Conservation (phyloP, 768 basidiomycete species). For the Hericium alpestre region DNA sequence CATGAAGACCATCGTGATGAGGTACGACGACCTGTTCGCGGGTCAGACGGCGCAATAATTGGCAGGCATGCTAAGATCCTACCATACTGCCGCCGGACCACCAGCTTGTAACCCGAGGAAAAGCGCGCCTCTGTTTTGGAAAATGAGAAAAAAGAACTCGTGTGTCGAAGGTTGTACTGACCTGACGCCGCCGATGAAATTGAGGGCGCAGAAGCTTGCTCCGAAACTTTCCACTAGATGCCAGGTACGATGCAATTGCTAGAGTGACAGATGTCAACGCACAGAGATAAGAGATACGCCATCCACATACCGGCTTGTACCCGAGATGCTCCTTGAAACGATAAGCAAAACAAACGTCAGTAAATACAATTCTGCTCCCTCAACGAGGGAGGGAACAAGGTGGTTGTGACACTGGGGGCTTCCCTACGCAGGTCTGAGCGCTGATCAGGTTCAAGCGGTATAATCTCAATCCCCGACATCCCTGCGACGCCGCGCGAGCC, state of each 20-base stretch:
- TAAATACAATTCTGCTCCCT: slow-evolving; percentile 28
- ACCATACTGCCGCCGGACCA: slow-evolving; percentile 84
- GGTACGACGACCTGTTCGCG: slow-evolving; percentile 62
- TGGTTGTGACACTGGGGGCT: slow-evolving; percentile 62
- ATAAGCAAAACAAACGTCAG: slow-evolving; percentile 34
- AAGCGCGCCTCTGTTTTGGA: slow-evolving; percentile 46
- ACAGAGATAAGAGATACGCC: background rate
- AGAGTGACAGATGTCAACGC: slow-evolving; percentile 3
- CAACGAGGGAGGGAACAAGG: slow-evolving; percentile 31
- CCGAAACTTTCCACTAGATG: slow-evolving; percentile 75
- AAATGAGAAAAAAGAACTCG: background rate
- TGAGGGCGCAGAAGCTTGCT: slow-evolving; percentile 80
- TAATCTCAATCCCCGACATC: slow-evolving; percentile 78
- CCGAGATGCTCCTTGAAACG: slow-evolving; percentile 53
- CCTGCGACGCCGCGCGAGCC: slow-evolving; percentile 18
- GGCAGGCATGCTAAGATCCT: background rate
- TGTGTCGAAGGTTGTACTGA: slow-evolving; percentile 18
- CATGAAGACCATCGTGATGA: slow-evolving; percentile 81
- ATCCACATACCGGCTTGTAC: slow-evolving; percentile 58
- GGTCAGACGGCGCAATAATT: background rate
- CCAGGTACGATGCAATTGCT: slow-evolving; percentile 87
- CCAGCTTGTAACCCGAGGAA: slow-evolving; percentile 79
- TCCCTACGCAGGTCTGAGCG: slow-evolving; percentile 98
- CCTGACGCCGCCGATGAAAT: slow-evolving; percentile 85
- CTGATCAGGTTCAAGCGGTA: slow-evolving; percentile 98